Evolutionary conservation across 495 filamentous ascomycete genomes (phyloP), one percentile per base, ranked within the genome.

Genomic region (Tuber umbilicatum): DNA sequence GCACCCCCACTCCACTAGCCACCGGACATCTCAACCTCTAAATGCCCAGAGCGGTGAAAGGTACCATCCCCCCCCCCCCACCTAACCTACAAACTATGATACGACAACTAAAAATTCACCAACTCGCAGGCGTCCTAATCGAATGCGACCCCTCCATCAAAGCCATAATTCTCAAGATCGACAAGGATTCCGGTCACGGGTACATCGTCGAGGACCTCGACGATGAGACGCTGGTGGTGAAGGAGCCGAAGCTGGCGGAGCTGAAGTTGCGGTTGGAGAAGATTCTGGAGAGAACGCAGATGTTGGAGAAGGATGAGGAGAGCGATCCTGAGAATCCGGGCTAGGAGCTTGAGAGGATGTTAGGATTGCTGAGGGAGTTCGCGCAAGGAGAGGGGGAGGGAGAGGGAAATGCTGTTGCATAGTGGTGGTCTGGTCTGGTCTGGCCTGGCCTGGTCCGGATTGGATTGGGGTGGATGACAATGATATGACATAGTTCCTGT

Each of bases 141-240:
- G 76, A 78, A 78, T 79, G 77, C 72, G 80, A 81, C 69, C 89
- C 90, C 7, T 91, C 90, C 68, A 91, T 92, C 84, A 92, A 91
- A 82, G 89, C 91, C 55, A 91, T 92, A 81, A 89, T 93, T 78
- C 85, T 89, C 55, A 91, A 91, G 75, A 91, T 92, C 84, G 89
- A 93, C 77, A 85, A 86, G 72, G 86, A 89, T 74, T 75, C 81
- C 45, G 83, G 85, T 74, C 88, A 92, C 80, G 90, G 90, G 76
- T 91, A 90, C 81, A 91, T 93, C 73, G 87, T 92, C 74, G 79
- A 81, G 73, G 85, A 87, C 68, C 84, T 87, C 31, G 86, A 87
- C 73, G 86, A 87, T 68, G 82, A 85, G 74, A 85, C 85, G 40
- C 76, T 86, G 2, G 79, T 87, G 3, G 82, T 87, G 50, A 87